These are phyloP conservation scores for Claviceps sp. DNA, from an alignment of 2,329 filamentous ascomycete species.

Conservation along the genomic window DNA sequence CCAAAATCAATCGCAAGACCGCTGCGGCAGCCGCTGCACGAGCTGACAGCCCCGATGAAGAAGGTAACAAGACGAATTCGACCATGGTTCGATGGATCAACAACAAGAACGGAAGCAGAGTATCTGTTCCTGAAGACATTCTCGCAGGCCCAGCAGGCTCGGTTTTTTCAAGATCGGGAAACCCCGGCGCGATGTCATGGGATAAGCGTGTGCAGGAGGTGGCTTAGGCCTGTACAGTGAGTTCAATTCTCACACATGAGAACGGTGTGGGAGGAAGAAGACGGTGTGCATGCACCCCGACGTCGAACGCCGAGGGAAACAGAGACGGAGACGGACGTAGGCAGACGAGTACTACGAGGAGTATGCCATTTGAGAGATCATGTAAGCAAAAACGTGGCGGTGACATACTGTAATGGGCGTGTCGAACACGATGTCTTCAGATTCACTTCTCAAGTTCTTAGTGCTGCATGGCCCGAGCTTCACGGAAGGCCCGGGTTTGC, in stretches of 20 bases:
- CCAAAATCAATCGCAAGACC: constrained; percentile 51
- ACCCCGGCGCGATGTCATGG: constrained; percentile 15
- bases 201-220: constrained; percentile 45
- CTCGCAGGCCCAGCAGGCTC: constrained; percentile 47
- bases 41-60: constrained; percentile 34
- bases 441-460: not conserved
- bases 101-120: constrained; percentile 45
- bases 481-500: not conserved
- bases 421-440: too few relatives aligned
- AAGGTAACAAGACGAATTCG: constrained; percentile 38
- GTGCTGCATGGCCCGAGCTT: not conserved
- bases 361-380: too few relatives aligned
- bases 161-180: constrained; percentile 33
- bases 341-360: too few relatives aligned
- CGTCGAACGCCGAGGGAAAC: not conserved
- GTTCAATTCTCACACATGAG: not conserved
- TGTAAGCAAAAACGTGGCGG: too few relatives aligned
- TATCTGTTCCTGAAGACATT: constrained; percentile 58
- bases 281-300: not conserved
- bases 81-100: constrained; percentile 60
- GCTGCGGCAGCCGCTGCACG: constrained; percentile 26
- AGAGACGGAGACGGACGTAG: not conserved
- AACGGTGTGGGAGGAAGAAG: not conserved
- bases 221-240: constrained; percentile 16
- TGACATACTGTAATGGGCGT: too few relatives aligned